phyloP scores from a whole-genome alignment of 208 protist genomes.

The Acanthamoeba royreba region DNA sequence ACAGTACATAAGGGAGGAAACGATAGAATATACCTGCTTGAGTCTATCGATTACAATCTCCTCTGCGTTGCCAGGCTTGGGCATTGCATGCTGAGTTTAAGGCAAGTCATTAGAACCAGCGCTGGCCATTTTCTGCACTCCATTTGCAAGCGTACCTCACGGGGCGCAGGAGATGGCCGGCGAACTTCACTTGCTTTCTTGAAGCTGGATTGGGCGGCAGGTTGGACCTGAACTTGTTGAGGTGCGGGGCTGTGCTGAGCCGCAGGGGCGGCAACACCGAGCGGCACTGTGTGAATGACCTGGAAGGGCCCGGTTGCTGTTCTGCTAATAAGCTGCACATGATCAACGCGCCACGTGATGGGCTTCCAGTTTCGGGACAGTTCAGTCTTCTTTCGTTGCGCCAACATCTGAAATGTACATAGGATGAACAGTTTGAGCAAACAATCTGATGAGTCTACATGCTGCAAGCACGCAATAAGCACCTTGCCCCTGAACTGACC shows the following conservation, averaged over 20 bases:
- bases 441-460: background rate
- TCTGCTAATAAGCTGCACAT: conserved; percentile 26
- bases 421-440: background rate
- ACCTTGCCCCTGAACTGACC: conserved; percentile 64
- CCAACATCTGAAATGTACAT: background rate
- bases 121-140: no score
- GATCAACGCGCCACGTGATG: conserved; percentile 7
- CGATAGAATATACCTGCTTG: background rate
- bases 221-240: background rate
- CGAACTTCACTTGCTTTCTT: no score
- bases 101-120: no score
- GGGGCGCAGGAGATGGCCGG: no score
- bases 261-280: background rate
- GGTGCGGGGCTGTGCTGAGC: background rate
- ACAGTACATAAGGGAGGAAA: background rate
- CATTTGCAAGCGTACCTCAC: no score
- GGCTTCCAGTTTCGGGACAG: background rate
- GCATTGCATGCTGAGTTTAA: no score
- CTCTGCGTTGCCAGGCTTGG: background rate
- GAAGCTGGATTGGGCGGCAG: no score
- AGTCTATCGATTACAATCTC: background rate
- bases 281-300: background rate
- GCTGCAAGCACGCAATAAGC: background rate
- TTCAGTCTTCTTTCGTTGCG: background rate
- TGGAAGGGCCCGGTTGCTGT: background rate